Evolutionary conservation across 2,329 filamentous ascomycete species (phyloP).

Genomic region (Kalaharituber pfeilii): DNA sequence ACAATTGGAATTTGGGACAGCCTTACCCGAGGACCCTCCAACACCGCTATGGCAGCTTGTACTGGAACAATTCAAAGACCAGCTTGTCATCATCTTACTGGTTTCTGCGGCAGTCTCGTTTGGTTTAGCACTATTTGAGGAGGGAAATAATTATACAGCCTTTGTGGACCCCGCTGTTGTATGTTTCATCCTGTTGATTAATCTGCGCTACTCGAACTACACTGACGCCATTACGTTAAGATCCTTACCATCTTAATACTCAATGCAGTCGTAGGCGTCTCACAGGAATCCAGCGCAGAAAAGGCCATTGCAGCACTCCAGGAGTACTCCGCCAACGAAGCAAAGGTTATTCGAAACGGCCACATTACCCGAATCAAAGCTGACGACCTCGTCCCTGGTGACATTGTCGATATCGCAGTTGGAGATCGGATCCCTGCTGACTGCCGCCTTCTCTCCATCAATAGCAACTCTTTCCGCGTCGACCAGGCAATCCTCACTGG

Average conservation of each 20-base stretch:
- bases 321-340: slow-evolving; percentile 97
- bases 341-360: slow-evolving; percentile 78
- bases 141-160: slow-evolving; percentile 83
- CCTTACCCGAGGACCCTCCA: slow-evolving; percentile 73
- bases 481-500: slow-evolving; percentile 96
- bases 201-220: too few relatives aligned
- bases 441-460: slow-evolving; percentile 72
- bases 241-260: slow-evolving; percentile 94
- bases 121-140: slow-evolving; percentile 78
- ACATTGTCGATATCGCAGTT: slow-evolving; percentile 72
- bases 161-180: slow-evolving; percentile 94
- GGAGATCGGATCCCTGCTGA: slow-evolving; percentile 91
- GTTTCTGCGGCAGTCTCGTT: slow-evolving; percentile 89
- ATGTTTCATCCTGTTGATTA: slow-evolving; percentile 31
- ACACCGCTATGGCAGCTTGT: slow-evolving; percentile 94
- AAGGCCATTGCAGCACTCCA: slow-evolving; percentile 96
- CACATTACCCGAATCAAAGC: slow-evolving; percentile 70
- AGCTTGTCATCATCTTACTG: slow-evolving; percentile 86
- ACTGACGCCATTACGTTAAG: too few relatives aligned
- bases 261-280: slow-evolving; percentile 92
- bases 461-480: slow-evolving; percentile 93
- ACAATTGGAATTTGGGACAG: slow-evolving; percentile 29
- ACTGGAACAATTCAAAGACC: slow-evolving; percentile 97
- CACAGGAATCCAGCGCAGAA: slow-evolving; percentile 95
- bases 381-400: slow-evolving; percentile 91